These are phyloP conservation scores for Pseudogymnoascus sp. DNA, from an alignment of 2,329 filamentous ascomycete genomes.

Conservation along the genomic window DNA sequence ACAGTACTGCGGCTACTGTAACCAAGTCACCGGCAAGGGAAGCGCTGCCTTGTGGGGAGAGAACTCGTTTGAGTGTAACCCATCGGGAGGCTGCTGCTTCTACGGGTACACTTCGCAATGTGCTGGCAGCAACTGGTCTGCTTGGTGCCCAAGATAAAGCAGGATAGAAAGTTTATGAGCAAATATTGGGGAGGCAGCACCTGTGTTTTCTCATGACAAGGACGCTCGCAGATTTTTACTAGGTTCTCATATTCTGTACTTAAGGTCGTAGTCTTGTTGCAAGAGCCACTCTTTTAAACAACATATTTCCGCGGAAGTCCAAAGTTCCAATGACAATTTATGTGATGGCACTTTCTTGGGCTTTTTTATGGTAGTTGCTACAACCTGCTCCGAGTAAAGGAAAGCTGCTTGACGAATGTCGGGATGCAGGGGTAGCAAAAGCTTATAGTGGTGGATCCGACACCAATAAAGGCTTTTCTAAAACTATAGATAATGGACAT, in stretches of 20 bases:
- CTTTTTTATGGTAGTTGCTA: background rate
- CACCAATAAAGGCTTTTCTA: background rate
- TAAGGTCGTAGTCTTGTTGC: background rate
- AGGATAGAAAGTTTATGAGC: background rate
- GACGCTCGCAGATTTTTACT: background rate
- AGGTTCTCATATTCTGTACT: background rate
- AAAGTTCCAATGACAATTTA: background rate
- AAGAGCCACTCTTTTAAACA: background rate
- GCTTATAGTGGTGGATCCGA: background rate
- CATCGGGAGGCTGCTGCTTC: background rate
- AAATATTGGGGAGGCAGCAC: background rate
- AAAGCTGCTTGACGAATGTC: background rate
- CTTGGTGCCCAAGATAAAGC: background rate
- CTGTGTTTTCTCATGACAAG: background rate
- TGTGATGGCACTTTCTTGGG: background rate
- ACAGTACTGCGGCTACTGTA: background rate
- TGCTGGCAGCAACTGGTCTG: background rate
- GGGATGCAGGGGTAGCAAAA: background rate
- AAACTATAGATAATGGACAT: background rate
- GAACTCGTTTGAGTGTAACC: background rate
- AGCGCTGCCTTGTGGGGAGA: background rate
- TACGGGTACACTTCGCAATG: background rate
- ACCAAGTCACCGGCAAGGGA: background rate
- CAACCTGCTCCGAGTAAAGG: background rate
- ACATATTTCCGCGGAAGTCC: background rate